These are phyloP conservation scores for Phytophthora chlamydospora DNA, from an alignment of 352 stramenopile genomes.

Conservation along the genomic window DNA sequence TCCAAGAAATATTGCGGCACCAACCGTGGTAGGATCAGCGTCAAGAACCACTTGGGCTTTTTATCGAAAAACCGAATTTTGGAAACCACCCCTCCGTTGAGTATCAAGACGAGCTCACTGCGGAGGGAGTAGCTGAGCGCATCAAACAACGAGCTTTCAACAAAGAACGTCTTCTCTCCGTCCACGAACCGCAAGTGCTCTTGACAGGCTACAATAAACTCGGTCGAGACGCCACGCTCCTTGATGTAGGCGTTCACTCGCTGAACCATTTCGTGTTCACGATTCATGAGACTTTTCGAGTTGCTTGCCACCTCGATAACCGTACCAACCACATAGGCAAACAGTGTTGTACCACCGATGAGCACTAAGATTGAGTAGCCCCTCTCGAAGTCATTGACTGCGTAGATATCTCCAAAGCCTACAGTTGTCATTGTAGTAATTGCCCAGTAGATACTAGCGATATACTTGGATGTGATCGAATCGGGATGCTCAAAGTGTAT, in stretches of 20 bases:
- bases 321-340: constrained; percentile 82
- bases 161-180: constrained; percentile 72
- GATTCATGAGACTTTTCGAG: constrained; percentile 77
- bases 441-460: constrained; percentile 87
- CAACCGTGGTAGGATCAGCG: constrained; percentile 64
- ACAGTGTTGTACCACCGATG: constrained; percentile 81
- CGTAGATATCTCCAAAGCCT: constrained; percentile 85
- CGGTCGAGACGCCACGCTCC: constrained; percentile 69
- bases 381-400: constrained; percentile 76
- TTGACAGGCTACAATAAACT: constrained; percentile 74
- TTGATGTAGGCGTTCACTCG: constrained; percentile 82
- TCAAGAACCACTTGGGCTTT: constrained; percentile 86
- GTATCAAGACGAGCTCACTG: constrained; percentile 68
- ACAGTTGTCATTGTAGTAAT: constrained; percentile 89
- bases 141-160: constrained; percentile 65
- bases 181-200: constrained; percentile 80
- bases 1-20: constrained; percentile 74
- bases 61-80: constrained; percentile 86
- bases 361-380: constrained; percentile 84
- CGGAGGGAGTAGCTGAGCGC: constrained; percentile 69
- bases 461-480: constrained; percentile 68
- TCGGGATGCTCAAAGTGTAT: constrained; percentile 66
- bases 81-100: constrained; percentile 62
- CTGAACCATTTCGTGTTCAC: constrained; percentile 74
- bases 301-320: constrained; percentile 85